phyloP scores from a whole-genome alignment of 441 rosid species.

The Breynia disticha region DNA sequence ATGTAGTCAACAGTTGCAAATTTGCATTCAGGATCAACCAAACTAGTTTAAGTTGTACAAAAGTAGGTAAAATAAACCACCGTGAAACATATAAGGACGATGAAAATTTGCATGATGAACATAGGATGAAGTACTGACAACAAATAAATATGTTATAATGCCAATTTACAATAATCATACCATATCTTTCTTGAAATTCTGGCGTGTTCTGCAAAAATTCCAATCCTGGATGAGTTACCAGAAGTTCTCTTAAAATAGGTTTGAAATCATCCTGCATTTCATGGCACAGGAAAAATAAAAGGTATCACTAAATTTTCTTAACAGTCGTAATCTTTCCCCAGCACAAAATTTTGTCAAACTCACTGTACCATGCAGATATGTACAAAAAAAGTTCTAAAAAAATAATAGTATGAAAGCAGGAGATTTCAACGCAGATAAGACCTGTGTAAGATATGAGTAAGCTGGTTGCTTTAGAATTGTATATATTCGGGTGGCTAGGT shows the following conservation, averaged over 20 bases:
- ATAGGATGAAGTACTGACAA: no score
- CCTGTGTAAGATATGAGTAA: slow-evolving; percentile 67
- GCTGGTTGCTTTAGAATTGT: slow-evolving; percentile 69
- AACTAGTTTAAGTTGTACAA: no score
- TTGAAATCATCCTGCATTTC: slow-evolving; percentile 70
- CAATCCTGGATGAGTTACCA: slow-evolving; percentile 94
- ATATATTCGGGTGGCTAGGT: slow-evolving; percentile 63
- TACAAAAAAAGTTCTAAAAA: not conserved
- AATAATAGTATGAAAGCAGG: not conserved
- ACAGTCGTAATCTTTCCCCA: not conserved
- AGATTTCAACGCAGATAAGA: slow-evolving; percentile 10
- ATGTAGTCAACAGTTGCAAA: no score
- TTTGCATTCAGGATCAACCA: no score
- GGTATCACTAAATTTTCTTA: not conserved
- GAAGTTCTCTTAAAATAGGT: slow-evolving; percentile 65
- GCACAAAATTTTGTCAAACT: not conserved
- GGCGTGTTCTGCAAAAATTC: slow-evolving; percentile 89
- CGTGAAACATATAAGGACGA: no score
- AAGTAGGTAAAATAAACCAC: no score
- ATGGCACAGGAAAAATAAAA: not conserved
- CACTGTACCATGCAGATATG: not conserved
- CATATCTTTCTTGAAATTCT: slow-evolving; percentile 99
- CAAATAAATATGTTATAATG: no score
- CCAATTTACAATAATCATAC: slow-evolving; percentile 28
- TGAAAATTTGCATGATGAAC: no score